These are phyloP conservation scores for Hemisphaericaspora xylofermentans DNA, from an alignment of 1,139 yeast genomes.

Conservation along the genomic window DNA sequence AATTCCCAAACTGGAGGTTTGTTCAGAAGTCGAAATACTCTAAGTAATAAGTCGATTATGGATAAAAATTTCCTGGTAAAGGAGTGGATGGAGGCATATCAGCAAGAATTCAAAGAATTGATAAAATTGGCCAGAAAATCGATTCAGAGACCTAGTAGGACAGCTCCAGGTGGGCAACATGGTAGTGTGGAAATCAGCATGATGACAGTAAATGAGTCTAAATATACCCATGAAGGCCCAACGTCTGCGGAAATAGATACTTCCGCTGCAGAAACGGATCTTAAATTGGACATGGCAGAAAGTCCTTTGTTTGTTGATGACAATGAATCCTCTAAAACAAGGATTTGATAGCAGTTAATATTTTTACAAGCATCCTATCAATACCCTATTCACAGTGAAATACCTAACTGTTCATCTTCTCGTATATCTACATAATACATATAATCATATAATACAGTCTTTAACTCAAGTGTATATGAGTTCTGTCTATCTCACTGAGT, in stretches of 20 bases:
- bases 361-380: neutral
- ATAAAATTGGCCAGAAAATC: conserved; percentile 49
- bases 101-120: conserved; percentile 52
- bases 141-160: conserved; percentile 16
- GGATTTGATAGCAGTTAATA: neutral
- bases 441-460: no score
- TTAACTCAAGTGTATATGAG: neutral
- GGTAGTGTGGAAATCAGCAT: no score
- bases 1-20: conserved; percentile 21
- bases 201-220: neutral
- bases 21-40: conserved; percentile 21
- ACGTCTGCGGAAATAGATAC: neutral
- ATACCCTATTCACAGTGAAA: no score
- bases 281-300: conserved; percentile 1
- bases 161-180: neutral
- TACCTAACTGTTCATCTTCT: no score
- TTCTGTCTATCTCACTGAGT: no score
- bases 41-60: conserved; percentile 29
- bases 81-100: conserved; percentile 52
- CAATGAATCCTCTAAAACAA: neutral
- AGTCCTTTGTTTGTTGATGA: conserved; percentile 9
- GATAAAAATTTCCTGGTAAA: conserved; percentile 43
- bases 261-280: neutral
- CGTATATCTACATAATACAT: no score
- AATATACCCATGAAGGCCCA: neutral